Evolutionary conservation across 352 stramenopile genomes (phyloP).

Genomic region (Pythium brassicae): DNA sequence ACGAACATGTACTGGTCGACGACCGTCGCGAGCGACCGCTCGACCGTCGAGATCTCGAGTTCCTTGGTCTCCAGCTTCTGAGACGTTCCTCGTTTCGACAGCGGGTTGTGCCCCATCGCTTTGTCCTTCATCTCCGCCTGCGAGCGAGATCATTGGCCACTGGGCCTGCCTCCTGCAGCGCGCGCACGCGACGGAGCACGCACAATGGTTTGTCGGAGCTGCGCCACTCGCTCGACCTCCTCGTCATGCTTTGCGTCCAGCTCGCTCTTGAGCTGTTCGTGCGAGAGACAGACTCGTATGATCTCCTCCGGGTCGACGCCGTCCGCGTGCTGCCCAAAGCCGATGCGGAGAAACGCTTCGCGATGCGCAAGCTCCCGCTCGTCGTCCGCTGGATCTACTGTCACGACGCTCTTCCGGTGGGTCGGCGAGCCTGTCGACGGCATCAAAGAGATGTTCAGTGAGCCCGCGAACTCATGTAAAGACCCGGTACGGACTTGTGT

Average conservation of each 20-base stretch:
- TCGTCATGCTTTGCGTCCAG: slow-evolving; percentile 62
- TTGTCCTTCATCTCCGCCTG: slow-evolving; percentile 47
- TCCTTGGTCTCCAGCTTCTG: slow-evolving; percentile 70
- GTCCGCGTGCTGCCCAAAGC: slow-evolving; percentile 50
- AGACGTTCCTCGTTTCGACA: slow-evolving; percentile 60
- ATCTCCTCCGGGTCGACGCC: slow-evolving; percentile 65
- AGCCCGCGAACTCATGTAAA: no score
- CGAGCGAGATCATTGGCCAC: neutral
- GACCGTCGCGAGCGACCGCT: slow-evolving; percentile 58
- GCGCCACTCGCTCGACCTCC: slow-evolving; percentile 43
- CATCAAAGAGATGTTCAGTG: neutral
- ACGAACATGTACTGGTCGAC: slow-evolving; percentile 84
- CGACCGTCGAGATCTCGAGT: slow-evolving; percentile 55
- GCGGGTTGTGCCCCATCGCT: slow-evolving; percentile 41
- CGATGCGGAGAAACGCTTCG: slow-evolving; percentile 66
- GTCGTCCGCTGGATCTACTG: slow-evolving; percentile 15
- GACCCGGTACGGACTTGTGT: neutral
- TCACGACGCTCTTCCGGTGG: slow-evolving; percentile 1
- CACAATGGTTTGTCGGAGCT: slow-evolving; percentile 62
- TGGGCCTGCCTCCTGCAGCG: neutral
- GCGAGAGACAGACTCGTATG: slow-evolving; percentile 53
- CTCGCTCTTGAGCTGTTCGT: slow-evolving; percentile 67
- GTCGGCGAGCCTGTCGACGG: slow-evolving; percentile 4
- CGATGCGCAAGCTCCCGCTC: slow-evolving; percentile 17
- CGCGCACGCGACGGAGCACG: neutral